A percentile compares a stretch with the other conserved stretches of the same genome.
phyloP scores from a whole-genome alignment of 2,329 filamentous ascomycete genomes.

The Pyricularia grisea region DNA sequence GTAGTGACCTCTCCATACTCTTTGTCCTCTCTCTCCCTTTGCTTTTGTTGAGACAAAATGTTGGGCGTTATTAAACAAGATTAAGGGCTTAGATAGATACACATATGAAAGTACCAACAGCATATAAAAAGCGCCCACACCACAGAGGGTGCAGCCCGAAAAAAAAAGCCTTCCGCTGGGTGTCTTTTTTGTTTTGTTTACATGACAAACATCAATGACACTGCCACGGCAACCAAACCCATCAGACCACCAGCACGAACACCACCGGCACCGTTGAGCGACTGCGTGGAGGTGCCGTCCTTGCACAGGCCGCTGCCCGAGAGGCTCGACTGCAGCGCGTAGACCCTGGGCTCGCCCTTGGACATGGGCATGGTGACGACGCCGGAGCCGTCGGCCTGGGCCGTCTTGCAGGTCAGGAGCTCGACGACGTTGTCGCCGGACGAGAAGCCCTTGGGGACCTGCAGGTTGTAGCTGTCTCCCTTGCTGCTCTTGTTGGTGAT shows the following conservation, averaged over 20 bases:
- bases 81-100: background rate
- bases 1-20: too few relatives aligned
- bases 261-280: background rate
- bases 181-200: background rate
- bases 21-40: too few relatives aligned
- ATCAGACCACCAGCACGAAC: background rate
- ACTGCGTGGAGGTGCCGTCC: background rate
- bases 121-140: background rate
- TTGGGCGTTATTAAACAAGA: background rate
- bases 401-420: constrained; percentile 12
- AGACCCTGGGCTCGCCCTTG: constrained; percentile 8
- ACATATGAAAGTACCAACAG: background rate
- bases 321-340: constrained; percentile 12
- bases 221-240: background rate
- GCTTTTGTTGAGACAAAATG: too few relatives aligned
- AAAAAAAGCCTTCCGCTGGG: background rate
- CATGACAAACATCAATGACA: background rate
- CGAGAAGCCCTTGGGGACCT: constrained; percentile 14
- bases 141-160: background rate
- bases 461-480: constrained; percentile 14
- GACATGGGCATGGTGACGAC: constrained; percentile 33
- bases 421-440: constrained; percentile 16
- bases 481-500: constrained; percentile 18
- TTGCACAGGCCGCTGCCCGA: constrained; percentile 23
- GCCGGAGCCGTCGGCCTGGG: constrained; percentile 25